Percentiles rank a stretch among this genome's conserved stretches.
Evolutionary conservation across 495 filamentous ascomycete genomes (phyloP).

Genomic region (Aspergillus bertholletiae): DNA sequence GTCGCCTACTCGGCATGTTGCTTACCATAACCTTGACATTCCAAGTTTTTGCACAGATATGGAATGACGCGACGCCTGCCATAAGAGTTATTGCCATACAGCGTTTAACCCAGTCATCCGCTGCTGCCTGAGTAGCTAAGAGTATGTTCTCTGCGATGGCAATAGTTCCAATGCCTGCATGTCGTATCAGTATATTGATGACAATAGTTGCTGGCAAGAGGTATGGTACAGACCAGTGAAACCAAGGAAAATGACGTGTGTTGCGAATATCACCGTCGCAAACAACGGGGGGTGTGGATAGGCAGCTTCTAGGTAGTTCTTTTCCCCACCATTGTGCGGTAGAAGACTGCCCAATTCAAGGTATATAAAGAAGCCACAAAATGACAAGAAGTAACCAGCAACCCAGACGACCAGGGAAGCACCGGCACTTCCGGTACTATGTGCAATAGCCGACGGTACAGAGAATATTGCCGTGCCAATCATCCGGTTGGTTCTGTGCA

Average conservation of each 20-base stretch:
- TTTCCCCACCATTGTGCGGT: conserved; percentile 62
- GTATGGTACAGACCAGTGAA: conserved; percentile 46
- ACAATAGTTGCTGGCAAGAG: too few species aligned
- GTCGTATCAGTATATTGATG: not conserved
- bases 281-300: conserved; percentile 63
- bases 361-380: conserved; percentile 54
- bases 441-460: conserved; percentile 58
- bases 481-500: conserved; percentile 54
- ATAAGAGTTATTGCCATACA: conserved; percentile 29
- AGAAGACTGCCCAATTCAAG: conserved; percentile 68
- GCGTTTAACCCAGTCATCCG: conserved; percentile 30
- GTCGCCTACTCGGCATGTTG: not conserved
- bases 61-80: conserved; percentile 25
- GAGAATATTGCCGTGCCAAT: conserved; percentile 73
- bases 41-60: conserved; percentile 12
- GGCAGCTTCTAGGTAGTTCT: conserved; percentile 70
- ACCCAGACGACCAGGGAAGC: conserved; percentile 60
- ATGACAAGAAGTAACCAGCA: conserved; percentile 54
- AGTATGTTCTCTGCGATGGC: conserved; percentile 39
- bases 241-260: conserved; percentile 61
- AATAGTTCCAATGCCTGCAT: conserved; percentile 21
- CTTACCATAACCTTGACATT: conserved; percentile 28
- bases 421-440: conserved; percentile 62
- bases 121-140: conserved; percentile 23
- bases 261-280: conserved; percentile 58